Percentiles rank a stretch among this genome's conserved stretches.
Conservation (phyloP, 1,284 basidiomycete species). For the Somion occarium region DNA sequence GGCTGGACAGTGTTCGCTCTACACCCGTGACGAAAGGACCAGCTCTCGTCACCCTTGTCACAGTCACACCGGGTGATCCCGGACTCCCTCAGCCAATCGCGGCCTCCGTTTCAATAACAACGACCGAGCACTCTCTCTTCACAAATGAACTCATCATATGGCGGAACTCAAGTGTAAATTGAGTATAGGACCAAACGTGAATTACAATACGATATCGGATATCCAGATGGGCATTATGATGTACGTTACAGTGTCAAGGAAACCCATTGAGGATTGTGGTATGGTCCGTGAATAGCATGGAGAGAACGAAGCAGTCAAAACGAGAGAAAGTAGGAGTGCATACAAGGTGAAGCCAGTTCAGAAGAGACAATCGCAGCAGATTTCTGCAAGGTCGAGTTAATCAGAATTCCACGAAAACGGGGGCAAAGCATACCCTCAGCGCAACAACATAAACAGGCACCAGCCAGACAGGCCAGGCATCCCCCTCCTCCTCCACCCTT, state of each 20-base stretch:
- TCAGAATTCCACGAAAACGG: background rate
- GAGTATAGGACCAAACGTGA: background rate
- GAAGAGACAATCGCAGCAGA: constrained; percentile 69
- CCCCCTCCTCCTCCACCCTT: constrained; percentile 37
- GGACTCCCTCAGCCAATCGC: constrained; percentile 26
- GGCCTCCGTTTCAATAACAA: constrained; percentile 14
- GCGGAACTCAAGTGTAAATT: background rate
- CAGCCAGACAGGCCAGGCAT: constrained; percentile 70
- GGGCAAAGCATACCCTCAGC: constrained; percentile 59
- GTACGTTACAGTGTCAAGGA: too few relatives aligned
- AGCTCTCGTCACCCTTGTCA: constrained; percentile 26
- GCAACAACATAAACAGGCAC: constrained; percentile 71
- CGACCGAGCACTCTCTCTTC: background rate
- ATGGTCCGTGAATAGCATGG: background rate
- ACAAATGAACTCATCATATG: background rate
- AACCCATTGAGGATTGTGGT: too few relatives aligned
- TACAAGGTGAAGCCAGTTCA: constrained; percentile 24
- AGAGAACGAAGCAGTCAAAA: background rate
- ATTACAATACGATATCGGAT: background rate
- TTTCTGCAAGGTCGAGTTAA: constrained; percentile 37
- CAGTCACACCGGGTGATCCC: constrained; percentile 24
- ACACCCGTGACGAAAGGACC: too few relatives aligned
- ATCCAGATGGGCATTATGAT: too few relatives aligned
- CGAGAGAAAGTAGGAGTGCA: background rate
- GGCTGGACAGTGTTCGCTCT: too few relatives aligned